Evolutionary conservation across 768 basidiomycete species (phyloP).

Genomic region (Hericium alpestre): DNA sequence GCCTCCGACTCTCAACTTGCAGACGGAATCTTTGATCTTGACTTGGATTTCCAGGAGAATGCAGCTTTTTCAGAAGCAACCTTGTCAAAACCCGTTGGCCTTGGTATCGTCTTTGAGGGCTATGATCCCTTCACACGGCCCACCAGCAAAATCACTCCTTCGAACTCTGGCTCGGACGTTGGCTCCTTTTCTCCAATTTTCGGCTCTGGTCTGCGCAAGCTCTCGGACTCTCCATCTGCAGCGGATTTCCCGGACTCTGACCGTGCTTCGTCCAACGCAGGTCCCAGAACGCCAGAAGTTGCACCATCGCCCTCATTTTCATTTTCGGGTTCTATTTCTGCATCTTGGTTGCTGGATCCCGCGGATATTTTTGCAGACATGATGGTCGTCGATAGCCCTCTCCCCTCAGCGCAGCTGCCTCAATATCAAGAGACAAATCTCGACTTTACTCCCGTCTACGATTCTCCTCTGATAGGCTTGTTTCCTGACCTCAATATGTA

Average conservation of each 20-base stretch:
- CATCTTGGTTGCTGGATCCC: neutral
- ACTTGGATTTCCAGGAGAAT: neutral
- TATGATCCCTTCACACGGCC: conserved; percentile 1
- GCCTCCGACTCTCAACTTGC: neutral
- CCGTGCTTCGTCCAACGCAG: neutral
- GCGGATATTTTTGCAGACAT: neutral
- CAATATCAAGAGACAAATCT: neutral
- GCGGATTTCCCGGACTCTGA: neutral
- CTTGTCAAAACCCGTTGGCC: conserved; percentile 1
- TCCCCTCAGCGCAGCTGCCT: neutral
- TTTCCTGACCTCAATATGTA: conserved; percentile 27
- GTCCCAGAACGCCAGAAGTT: neutral
- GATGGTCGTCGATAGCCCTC: neutral
- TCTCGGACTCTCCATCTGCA: neutral
- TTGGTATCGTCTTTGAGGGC: conserved; percentile 7
- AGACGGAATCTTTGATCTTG: neutral
- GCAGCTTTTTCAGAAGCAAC: neutral
- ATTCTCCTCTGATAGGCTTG: conserved; percentile 14
- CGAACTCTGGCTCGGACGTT: neutral
- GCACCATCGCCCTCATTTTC: neutral
- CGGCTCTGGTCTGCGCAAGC: neutral
- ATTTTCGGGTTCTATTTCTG: neutral
- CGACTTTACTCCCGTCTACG: neutral
- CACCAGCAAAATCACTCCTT: neutral
- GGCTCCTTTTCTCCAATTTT: neutral